Conservation (phyloP, 2,329 filamentous ascomycete genomes). For the Phaeosphaeriaceae sp. region DNA sequence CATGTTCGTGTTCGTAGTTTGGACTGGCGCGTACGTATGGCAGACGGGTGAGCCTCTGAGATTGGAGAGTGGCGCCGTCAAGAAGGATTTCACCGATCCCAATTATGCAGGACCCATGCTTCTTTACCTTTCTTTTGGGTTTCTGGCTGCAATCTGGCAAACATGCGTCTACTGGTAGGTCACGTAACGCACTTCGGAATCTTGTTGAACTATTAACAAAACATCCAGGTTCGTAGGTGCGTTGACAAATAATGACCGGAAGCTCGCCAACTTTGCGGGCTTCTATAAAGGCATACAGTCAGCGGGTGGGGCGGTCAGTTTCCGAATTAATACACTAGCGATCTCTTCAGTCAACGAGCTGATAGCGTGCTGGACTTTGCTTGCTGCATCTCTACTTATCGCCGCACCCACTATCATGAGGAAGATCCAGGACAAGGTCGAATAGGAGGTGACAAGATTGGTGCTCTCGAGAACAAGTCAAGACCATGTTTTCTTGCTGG, state of each 20-base stretch:
- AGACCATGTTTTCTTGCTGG: too few species aligned
- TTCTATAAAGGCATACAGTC: conserved; percentile 93
- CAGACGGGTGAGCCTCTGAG: too few species aligned
- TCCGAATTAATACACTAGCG: conserved; percentile 68
- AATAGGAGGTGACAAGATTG: too few species aligned
- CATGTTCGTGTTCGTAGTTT: conserved; percentile 74
- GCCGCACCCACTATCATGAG: conserved; percentile 81
- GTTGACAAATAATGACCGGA: conserved; percentile 89
- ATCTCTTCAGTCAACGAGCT: conserved; percentile 77
- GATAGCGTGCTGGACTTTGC: conserved; percentile 76
- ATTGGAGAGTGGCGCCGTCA: too few species aligned
- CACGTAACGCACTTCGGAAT: too few species aligned
- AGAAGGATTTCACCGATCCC: too few species aligned
- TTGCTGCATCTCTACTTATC: conserved; percentile 75
- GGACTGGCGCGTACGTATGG: conserved; percentile 83
- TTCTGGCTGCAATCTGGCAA: conserved; percentile 91
- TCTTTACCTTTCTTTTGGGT: conserved; percentile 88
- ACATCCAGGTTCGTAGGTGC: conserved; percentile 97
- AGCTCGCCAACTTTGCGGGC: conserved; percentile 88
- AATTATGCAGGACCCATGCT: conserved; percentile 83
- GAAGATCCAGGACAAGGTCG: conserved; percentile 84
- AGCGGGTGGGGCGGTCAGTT: conserved; percentile 80
- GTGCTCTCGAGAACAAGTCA: too few species aligned
- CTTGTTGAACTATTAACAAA: too few species aligned
- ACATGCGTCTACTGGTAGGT: conserved; percentile 92